phyloP scores from a whole-genome alignment of 1,139 yeast genomes.

The Geotrichum phurueaensis region DNA sequence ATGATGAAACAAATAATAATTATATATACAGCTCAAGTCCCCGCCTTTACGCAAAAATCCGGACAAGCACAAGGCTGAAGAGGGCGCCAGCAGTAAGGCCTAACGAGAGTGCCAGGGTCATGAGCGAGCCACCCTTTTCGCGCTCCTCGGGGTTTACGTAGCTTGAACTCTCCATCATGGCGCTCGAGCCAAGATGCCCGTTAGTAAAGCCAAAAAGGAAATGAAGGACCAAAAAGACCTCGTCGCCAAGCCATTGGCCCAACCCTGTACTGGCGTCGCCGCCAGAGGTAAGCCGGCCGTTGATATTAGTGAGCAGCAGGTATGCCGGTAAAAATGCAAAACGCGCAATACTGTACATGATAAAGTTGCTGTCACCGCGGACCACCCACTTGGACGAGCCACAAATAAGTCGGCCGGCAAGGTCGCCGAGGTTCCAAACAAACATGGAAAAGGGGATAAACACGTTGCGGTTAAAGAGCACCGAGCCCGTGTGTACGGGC shows the following conservation, averaged over 20 bases:
- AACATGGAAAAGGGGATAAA: slow-evolving; percentile 75
- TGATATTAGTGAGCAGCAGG: slow-evolving; percentile 46
- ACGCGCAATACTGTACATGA: slow-evolving; percentile 26
- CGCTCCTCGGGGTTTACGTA: slow-evolving; percentile 56
- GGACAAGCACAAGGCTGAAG: slow-evolving; percentile 53
- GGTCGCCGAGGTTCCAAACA: slow-evolving; percentile 86
- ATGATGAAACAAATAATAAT: neutral
- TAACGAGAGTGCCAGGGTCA: slow-evolving; percentile 65
- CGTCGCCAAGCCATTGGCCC: slow-evolving; percentile 50
- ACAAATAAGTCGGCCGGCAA: slow-evolving; percentile 61
- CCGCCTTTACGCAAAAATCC: neutral
- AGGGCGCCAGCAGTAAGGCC: slow-evolving; percentile 78
- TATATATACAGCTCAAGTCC: neutral
- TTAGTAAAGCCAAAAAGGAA: slow-evolving; percentile 77
- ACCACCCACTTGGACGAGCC: slow-evolving; percentile 33
- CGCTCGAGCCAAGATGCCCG: slow-evolving; percentile 76
- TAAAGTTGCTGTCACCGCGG: slow-evolving; percentile 18
- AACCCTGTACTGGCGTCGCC: slow-evolving; percentile 6
- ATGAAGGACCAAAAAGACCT: slow-evolving; percentile 63
- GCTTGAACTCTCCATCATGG: slow-evolving; percentile 74
- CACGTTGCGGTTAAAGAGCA: slow-evolving; percentile 37
- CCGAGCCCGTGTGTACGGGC: slow-evolving; percentile 38
- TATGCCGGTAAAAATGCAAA: slow-evolving; percentile 49
- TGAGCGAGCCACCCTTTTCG: slow-evolving; percentile 93
- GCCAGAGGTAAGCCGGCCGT: neutral